A percentile compares a stretch with the other conserved stretches of the same genome.
phyloP scores from a whole-genome alignment of 1,139 yeast genomes.

The Hanseniaspora sp. region DNA sequence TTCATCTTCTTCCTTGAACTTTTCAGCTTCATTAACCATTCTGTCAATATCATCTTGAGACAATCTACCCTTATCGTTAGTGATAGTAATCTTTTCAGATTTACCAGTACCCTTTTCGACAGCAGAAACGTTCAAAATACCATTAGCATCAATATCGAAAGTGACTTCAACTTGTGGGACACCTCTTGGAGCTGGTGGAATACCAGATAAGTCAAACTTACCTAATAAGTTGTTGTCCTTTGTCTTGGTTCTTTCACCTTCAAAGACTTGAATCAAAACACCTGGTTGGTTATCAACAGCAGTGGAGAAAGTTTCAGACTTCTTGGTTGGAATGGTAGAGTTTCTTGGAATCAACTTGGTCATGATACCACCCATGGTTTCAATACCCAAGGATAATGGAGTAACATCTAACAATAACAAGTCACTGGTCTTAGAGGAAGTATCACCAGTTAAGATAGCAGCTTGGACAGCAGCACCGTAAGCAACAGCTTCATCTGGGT shows the following conservation, averaged over 20 bases:
- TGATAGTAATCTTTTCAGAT: constrained; percentile 68
- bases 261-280: constrained; percentile 94
- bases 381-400: constrained; percentile 95
- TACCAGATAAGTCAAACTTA: constrained; percentile 84
- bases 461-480: constrained; percentile 99
- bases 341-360: constrained; percentile 95
- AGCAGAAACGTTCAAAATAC: constrained; percentile 87
- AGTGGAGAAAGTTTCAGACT: constrained; percentile 94
- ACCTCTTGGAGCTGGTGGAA: constrained; percentile 95
- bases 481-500: constrained; percentile 99
- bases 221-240: constrained; percentile 91
- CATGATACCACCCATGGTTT: constrained; percentile 97
- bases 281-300: constrained; percentile 99
- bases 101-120: constrained; percentile 85
- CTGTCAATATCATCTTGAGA: constrained; percentile 89
- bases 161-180: constrained; percentile 92
- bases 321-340: constrained; percentile 95
- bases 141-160: constrained; percentile 84
- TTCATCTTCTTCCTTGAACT: constrained; percentile 75
- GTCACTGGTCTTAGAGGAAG: constrained; percentile 46
- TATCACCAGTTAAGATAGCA: constrained; percentile 97
- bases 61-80: constrained; percentile 93
- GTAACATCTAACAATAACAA: constrained; percentile 91
- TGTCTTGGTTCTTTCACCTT: constrained; percentile 31
- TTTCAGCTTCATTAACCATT: constrained; percentile 88